A percentile compares a stretch with the other conserved stretches of the same genome.
Evolutionary conservation across 2,329 filamentous ascomycete species (phyloP).

Genomic region (Aspergillus viridinutans): DNA sequence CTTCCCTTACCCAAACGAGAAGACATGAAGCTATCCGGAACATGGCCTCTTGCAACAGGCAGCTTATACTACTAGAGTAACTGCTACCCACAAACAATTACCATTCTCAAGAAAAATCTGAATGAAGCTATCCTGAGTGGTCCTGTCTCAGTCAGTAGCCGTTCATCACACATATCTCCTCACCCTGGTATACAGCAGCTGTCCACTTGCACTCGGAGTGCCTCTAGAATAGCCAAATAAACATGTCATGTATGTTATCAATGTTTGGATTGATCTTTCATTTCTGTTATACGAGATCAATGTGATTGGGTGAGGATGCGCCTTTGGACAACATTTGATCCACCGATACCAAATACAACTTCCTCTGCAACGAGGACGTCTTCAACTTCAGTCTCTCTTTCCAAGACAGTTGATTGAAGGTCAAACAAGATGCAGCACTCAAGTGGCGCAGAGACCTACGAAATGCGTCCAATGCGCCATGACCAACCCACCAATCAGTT

Average conservation of each 20-base stretch:
- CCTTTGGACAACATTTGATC: not conserved
- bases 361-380: not conserved
- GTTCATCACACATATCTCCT: not conserved
- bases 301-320: not conserved
- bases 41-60: too few relatives aligned
- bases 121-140: not conserved
- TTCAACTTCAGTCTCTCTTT: not conserved
- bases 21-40: not conserved
- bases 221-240: not conserved
- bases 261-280: not conserved
- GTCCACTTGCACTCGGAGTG: not conserved
- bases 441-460: not conserved
- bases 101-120: not conserved
- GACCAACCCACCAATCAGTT: not conserved
- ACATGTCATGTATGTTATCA: not conserved
- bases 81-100: not conserved
- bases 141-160: not conserved
- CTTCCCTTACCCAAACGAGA: not conserved
- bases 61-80: too few relatives aligned
- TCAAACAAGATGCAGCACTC: not conserved
- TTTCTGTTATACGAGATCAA: not conserved
- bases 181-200: not conserved
- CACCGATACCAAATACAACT: not conserved
- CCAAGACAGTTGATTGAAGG: not conserved
- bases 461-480: not conserved